Evolutionary conservation across 257 asterid species (phyloP), one percentile per base, ranked within the genome.

Genomic region (Coffea eugenioides): DNA sequence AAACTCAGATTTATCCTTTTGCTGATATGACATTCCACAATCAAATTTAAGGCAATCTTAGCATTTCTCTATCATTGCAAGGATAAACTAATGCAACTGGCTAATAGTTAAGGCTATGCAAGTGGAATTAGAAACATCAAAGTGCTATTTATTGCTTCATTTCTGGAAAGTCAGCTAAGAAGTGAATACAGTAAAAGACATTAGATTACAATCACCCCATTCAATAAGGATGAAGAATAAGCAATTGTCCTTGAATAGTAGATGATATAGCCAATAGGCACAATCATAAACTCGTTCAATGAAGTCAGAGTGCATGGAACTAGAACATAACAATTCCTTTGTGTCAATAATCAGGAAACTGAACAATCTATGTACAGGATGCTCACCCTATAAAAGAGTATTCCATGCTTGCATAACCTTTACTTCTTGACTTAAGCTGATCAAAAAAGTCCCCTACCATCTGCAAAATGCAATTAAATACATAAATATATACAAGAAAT

Each of bases 391-490:
- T 83, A 73, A 95, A 81, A 82, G 96, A 89, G 86, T 95, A 95
- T 85, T 95, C 99, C 99, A 95, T 93, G 97, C 99, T 95, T 72
- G 99, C 99, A 86, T 95, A 95, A 83, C 99, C 99, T 88, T 92
- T 95, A 86, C 98, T 95, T 91, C 94, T 90, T 52, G 99, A 95
- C 85, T 95, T 95, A 39, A 95, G 95, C 90, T 95, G 99, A 91
- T 95, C 99, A 84, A 93, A 95, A 93, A 95, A 95, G 89, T 95
- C 99, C 48, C 99, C 99, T 71, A 95, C 98, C 99, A 95, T 95
- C 99, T 95, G 89, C 85, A 89, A 78, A 83, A 83, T 67, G 61
- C 34, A 18, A 18, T 39, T 36, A n/a, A 39, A 43, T 59, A 46
- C 21, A 39, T 41, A 41, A 23, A 75, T 59, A 57, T 16, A 27